Evolutionary conservation across 805 yeast genomes (phyloP).

Genomic region (Kurtzmaniella fragi): DNA sequence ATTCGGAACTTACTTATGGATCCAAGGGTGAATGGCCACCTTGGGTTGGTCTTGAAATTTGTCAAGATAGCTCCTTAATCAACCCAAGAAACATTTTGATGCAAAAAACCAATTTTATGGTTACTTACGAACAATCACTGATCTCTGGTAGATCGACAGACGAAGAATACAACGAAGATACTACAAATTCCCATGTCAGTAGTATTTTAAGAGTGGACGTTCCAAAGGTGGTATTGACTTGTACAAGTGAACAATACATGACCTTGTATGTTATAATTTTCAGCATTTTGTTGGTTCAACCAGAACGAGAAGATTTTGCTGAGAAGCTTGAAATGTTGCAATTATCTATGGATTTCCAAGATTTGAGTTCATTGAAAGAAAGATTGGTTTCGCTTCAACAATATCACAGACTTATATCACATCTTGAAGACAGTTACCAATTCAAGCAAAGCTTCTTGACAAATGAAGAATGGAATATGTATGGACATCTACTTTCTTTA

Average conservation of each 20-base stretch:
- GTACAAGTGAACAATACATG: constrained; percentile 72
- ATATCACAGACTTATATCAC: constrained; percentile 36
- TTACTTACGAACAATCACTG: constrained; percentile 47
- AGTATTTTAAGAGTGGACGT: constrained; percentile 56
- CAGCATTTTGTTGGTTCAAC: constrained; percentile 67
- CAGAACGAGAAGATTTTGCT: constrained; percentile 51
- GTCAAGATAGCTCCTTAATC: constrained; percentile 39
- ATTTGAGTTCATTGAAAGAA: constrained; percentile 44
- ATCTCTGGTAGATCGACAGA: constrained; percentile 19
- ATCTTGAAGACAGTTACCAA: constrained; percentile 42
- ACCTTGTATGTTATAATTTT: constrained; percentile 58
- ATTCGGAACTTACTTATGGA: constrained; percentile 56
- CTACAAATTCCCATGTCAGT: constrained; percentile 2
- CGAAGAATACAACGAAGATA: constrained; percentile 6
- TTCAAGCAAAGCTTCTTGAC: constrained; percentile 46
- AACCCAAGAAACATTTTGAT: constrained; percentile 49
- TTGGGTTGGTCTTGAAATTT: constrained; percentile 73
- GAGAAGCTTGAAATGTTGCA: constrained; percentile 62
- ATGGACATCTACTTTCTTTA: constrained; percentile 29
- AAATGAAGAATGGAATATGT: constrained; percentile 44
- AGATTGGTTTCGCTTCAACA: constrained; percentile 47
- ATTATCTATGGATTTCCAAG: constrained; percentile 66
- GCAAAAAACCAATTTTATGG: constrained; percentile 56
- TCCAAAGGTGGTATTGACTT: constrained; percentile 61
- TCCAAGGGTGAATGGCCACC: constrained; percentile 76